A percentile compares a stretch with the other conserved stretches of the same genome.
phyloP scores from a whole-genome alignment of 2,329 filamentous ascomycete genomes.

The Cladophialophora chaetospira region DNA sequence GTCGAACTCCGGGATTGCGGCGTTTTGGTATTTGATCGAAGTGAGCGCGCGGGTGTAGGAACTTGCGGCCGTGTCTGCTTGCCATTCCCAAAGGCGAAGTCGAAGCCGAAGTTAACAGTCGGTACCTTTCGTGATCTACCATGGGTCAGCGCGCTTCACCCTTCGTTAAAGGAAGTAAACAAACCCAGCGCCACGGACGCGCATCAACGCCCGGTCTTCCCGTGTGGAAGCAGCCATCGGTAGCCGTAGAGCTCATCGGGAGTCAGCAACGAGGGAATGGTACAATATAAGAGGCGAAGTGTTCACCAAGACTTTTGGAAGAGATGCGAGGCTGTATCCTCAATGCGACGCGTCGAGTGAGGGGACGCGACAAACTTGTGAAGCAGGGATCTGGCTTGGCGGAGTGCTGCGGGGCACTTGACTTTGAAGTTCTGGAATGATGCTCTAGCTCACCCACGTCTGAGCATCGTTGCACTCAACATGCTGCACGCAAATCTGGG shows the following conservation, averaged over 20 bases:
- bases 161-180: constrained; percentile 32
- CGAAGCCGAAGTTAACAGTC: constrained; percentile 26
- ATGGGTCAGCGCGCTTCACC: constrained; percentile 8
- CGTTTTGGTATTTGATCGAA: constrained; percentile 36
- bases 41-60: constrained; percentile 32
- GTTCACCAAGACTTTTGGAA: no score
- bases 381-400: constrained; percentile 1
- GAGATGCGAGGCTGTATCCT: no score
- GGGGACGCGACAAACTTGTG: neutral
- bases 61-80: constrained; percentile 21
- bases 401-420: no score
- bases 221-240: constrained; percentile 35
- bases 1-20: constrained; percentile 24
- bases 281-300: neutral
- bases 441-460: no score
- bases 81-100: constrained; percentile 21
- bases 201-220: constrained; percentile 58
- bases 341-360: constrained; percentile 1
- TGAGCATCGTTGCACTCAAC: no score
- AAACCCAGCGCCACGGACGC: constrained; percentile 60
- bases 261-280: neutral
- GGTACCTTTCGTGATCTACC: constrained; percentile 19
- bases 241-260: neutral
- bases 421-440: no score
- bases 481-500: no score